Evolutionary conservation across 345 rosid genomes (phyloP).

Genomic region (Noccaea bulbosa): DNA sequence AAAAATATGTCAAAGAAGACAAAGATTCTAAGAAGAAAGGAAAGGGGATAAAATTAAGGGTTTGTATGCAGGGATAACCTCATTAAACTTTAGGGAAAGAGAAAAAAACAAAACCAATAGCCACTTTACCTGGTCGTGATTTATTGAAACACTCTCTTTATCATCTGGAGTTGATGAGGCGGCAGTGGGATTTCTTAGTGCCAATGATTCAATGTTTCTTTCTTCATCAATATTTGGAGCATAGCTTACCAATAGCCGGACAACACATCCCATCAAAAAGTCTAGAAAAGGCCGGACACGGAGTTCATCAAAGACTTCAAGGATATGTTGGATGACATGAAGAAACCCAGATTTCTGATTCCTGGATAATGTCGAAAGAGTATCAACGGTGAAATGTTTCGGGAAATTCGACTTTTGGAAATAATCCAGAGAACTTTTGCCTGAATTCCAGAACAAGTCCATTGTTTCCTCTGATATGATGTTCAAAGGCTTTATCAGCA

Average conservation of each 20-base stretch:
- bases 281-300: constrained; percentile 74
- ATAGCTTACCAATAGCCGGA: constrained; percentile 65
- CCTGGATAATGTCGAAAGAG: constrained; percentile 60
- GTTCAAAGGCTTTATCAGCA: constrained; percentile 78
- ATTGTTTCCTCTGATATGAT: constrained; percentile 56
- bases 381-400: constrained; percentile 64
- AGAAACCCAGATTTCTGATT: constrained; percentile 80
- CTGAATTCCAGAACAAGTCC: constrained; percentile 52
- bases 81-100: not conserved
- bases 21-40: constrained; percentile 2
- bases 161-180: constrained; percentile 37
- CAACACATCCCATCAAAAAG: constrained; percentile 86
- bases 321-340: constrained; percentile 79
- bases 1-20: constrained; percentile 5
- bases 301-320: constrained; percentile 76
- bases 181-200: constrained; percentile 26
- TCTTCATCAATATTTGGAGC: constrained; percentile 51
- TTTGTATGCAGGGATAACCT: constrained; percentile 2
- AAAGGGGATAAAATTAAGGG: not conserved
- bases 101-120: constrained; percentile 22
- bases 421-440: constrained; percentile 48
- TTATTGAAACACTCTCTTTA: constrained; percentile 39
- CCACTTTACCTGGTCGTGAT: constrained; percentile 55
- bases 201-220: constrained; percentile 47
- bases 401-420: constrained; percentile 54